Percentiles rank a stretch among this genome's conserved stretches.
These are phyloP conservation scores for Physcomitrellopsis africana DNA, from an alignment of 225 moss, liverwort and hornwort genomes.

Conservation along the genomic window DNA sequence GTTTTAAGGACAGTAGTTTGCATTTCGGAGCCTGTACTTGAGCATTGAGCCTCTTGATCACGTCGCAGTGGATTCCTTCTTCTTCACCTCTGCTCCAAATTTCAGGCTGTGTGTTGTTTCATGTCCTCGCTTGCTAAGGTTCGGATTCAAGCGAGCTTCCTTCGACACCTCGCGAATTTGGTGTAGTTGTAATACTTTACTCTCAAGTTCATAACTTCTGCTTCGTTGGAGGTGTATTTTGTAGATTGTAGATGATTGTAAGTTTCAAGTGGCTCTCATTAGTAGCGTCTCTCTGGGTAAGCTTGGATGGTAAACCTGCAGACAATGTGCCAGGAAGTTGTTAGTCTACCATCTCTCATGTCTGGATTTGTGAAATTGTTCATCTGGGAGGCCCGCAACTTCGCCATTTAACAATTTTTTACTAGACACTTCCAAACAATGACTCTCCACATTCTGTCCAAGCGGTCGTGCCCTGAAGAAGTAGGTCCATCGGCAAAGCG, in stretches of 20 bases:
- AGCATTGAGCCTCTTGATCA: neutral
- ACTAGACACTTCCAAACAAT: slow-evolving; percentile 14
- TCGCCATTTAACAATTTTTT: slow-evolving; percentile 50
- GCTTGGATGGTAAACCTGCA: neutral
- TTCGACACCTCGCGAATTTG: no score
- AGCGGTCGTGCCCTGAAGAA: slow-evolving; percentile 29
- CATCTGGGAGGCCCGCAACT: slow-evolving; percentile 64
- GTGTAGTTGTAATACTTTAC: no score
- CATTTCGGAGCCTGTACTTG: no score
- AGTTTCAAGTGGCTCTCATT: neutral
- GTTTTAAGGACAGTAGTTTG: neutral
- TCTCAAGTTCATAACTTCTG: neutral
- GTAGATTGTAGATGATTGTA: neutral
- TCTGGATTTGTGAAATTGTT: slow-evolving; percentile 56
- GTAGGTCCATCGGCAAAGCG: slow-evolving; percentile 29
- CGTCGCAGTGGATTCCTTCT: neutral
- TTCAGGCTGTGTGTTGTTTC: neutral
- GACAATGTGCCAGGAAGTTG: neutral
- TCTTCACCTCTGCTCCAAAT: neutral
- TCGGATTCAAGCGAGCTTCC: no score
- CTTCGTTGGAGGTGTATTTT: neutral
- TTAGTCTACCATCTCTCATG: slow-evolving; percentile 39
- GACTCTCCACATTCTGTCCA: slow-evolving; percentile 39
- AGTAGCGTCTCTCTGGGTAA: neutral
- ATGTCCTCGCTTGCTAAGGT: no score